phyloP scores from a whole-genome alignment of 176 grass and related monocot species.

The Tuctoria greenei region DNA sequence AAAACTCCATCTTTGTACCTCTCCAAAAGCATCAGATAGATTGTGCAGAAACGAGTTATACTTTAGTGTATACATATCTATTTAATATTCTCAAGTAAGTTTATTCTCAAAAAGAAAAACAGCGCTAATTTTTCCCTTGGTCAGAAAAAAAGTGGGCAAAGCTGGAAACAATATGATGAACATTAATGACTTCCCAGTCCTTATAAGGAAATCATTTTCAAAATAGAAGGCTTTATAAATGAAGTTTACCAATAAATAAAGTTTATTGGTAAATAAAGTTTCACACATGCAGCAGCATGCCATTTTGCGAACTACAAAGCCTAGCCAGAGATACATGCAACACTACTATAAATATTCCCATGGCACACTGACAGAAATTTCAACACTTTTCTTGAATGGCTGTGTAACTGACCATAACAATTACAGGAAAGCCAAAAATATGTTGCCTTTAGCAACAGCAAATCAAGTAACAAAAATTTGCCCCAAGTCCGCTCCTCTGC shows the following conservation, averaged over 20 bases:
- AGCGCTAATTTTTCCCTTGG: neutral
- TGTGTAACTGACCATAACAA: slow-evolving; percentile 22
- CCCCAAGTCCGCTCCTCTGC: slow-evolving; percentile 1
- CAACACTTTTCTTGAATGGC: slow-evolving; percentile 6
- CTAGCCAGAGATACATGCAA: neutral
- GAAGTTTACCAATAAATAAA: too few relatives aligned
- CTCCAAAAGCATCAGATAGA: slow-evolving; percentile 63
- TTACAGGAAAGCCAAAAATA: slow-evolving; percentile 42
- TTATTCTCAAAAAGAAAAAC: neutral
- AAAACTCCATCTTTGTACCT: slow-evolving; percentile 55
- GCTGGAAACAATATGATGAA: neutral
- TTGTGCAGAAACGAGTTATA: neutral
- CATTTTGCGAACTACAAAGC: neutral
- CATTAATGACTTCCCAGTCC: neutral
- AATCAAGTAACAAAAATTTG: slow-evolving; percentile 16
- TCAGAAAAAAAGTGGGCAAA: neutral
- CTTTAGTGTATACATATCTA: neutral
- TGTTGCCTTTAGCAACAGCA: slow-evolving; percentile 25
- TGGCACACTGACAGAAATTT: neutral
- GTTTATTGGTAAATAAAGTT: too few relatives aligned
- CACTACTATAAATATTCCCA: neutral
- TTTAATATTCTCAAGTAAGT: slow-evolving; percentile 3
- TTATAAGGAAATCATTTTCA: neutral
- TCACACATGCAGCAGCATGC: neutral
- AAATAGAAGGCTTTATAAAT: too few relatives aligned